These are phyloP conservation scores for Diaporthe ilicicola DNA, from an alignment of 2,329 filamentous ascomycete genomes.

Conservation along the genomic window DNA sequence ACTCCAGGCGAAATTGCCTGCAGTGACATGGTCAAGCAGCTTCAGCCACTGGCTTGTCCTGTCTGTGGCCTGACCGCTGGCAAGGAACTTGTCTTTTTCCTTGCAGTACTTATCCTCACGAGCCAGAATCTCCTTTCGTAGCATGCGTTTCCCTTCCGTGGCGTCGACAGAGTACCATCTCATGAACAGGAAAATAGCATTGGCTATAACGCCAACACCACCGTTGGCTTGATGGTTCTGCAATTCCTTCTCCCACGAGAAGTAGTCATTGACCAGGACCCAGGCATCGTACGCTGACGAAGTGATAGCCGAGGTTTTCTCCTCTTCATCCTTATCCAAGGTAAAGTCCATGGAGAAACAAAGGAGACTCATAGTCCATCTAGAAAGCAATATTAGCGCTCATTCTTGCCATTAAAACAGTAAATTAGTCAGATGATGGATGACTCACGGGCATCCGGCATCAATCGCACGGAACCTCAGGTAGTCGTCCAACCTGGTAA, in stretches of 20 bases:
- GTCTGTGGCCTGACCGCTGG: not conserved
- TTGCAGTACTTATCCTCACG: conserved; percentile 9
- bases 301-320: not conserved
- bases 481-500: not conserved
- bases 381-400: not conserved
- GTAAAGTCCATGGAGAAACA: conserved; percentile 5
- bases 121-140: conserved; percentile 2
- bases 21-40: not conserved
- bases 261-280: conserved; percentile 11
- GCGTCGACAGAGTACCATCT: conserved; percentile 4
- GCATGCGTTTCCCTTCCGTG: not conserved
- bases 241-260: conserved; percentile 8
- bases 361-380: conserved; percentile 1
- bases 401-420: not conserved
- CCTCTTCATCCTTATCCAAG: not conserved
- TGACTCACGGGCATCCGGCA: not conserved
- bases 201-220: not conserved
- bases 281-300: not conserved
- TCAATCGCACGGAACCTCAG: not conserved
- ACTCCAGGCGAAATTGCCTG: conserved; percentile 1
- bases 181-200: conserved; percentile 3
- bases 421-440: not conserved
- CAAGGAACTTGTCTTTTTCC: not conserved
- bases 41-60: not conserved
- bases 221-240: not conserved